These are phyloP conservation scores for Amauroascus niger DNA, from an alignment of 2,329 filamentous ascomycete genomes.

Conservation along the genomic window DNA sequence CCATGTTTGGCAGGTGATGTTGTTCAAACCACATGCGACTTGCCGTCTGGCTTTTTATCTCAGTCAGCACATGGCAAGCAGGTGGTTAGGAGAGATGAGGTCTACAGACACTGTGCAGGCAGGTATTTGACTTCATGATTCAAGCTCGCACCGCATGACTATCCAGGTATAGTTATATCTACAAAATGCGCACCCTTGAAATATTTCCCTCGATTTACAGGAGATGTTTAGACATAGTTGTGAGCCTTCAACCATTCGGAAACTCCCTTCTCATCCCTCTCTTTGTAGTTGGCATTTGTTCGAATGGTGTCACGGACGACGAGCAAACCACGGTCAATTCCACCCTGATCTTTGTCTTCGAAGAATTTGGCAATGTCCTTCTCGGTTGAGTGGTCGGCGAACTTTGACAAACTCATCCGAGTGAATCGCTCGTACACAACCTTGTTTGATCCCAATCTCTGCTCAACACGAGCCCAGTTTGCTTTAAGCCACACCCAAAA, in stretches of 20 bases:
- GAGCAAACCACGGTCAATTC: conserved; percentile 75
- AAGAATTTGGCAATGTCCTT: conserved; percentile 80
- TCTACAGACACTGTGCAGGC: background rate
- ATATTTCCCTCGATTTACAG: background rate
- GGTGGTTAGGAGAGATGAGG: no score
- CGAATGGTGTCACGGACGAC: conserved; percentile 79
- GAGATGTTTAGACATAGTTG: conserved; percentile 43
- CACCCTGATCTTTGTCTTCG: conserved; percentile 69
- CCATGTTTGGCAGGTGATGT: conserved; percentile 1
- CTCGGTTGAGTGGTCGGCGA: conserved; percentile 58
- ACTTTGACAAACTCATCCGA: conserved; percentile 65
- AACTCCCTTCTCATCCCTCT: conserved; percentile 62
- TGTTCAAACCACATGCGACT: conserved; percentile 1
- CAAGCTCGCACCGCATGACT: background rate
- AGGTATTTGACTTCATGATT: background rate
- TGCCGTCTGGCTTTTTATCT: background rate
- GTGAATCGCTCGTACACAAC: conserved; percentile 86
- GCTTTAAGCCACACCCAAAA: conserved; percentile 80
- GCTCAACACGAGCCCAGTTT: conserved; percentile 66
- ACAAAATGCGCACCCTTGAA: background rate
- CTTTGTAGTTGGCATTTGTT: conserved; percentile 70
- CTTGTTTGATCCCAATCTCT: conserved; percentile 67
- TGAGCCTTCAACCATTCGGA: conserved; percentile 67
- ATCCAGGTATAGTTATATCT: background rate
- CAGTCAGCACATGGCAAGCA: background rate